These are phyloP conservation scores for Stachybotrys elegans DNA, from an alignment of 2,329 filamentous ascomycete genomes.

Conservation along the genomic window DNA sequence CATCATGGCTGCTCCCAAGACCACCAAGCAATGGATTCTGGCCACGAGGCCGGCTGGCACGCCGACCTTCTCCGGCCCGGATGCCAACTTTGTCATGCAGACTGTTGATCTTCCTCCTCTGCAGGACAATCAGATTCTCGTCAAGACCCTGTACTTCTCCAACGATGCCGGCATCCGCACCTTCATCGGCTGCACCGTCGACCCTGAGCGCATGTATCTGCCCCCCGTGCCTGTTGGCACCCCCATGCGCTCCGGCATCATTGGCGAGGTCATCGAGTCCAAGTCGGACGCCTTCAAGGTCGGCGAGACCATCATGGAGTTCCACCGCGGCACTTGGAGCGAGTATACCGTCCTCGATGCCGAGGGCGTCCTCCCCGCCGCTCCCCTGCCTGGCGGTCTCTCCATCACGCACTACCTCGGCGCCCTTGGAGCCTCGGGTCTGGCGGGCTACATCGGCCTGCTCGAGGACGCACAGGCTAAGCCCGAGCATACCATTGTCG, in stretches of 20 bases:
- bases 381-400: slow-evolving; percentile 16
- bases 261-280: slow-evolving; percentile 22
- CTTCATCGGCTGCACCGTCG: slow-evolving; percentile 22
- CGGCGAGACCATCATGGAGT: slow-evolving; percentile 22
- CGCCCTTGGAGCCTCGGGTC: slow-evolving; percentile 21
- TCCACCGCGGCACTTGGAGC: slow-evolving; percentile 22
- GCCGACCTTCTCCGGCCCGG: slow-evolving; percentile 17
- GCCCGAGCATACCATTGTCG: slow-evolving; percentile 21
- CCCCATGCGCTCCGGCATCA: slow-evolving; percentile 22
- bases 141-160: slow-evolving; percentile 20
- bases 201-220: slow-evolving; percentile 21
- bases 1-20: slow-evolving; percentile 6
- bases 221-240: slow-evolving; percentile 20
- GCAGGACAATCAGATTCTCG: slow-evolving; percentile 20
- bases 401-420: slow-evolving; percentile 21
- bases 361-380: slow-evolving; percentile 16
- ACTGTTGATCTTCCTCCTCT: slow-evolving; percentile 17
- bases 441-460: slow-evolving; percentile 19
- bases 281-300: slow-evolving; percentile 16
- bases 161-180: slow-evolving; percentile 22
- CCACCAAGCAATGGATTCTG: slow-evolving; percentile 26
- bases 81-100: slow-evolving; percentile 21
- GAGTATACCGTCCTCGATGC: slow-evolving; percentile 20
- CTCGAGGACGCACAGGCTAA: slow-evolving; percentile 18
- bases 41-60: slow-evolving; percentile 18